Evolutionary conservation across 2,329 filamentous ascomycete species (phyloP), one percentile per base, ranked within the genome.

Genomic region (Aspergillus sp.): DNA sequence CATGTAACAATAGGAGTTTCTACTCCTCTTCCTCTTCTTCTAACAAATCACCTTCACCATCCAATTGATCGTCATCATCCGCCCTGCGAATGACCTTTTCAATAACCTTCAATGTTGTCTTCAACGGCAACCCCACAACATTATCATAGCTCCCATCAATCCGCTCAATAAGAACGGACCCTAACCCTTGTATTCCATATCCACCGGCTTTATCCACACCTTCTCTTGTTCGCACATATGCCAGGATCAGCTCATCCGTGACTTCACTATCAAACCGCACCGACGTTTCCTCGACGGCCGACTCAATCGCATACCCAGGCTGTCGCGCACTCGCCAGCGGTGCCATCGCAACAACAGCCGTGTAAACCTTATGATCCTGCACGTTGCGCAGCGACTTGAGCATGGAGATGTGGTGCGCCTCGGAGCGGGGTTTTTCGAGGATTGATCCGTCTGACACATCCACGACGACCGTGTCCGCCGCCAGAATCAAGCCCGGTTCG

Each of bases 191-290:
- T 42, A 98, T 80, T 1, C 89, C 93, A 67, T 98, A 98, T 0
- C 93, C 93, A 2, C 93, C 93, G 0, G 93, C 93, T 74, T 97
- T 98, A 67, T 97, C 93, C 8, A 82, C 90, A 2, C 93, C 93
- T 73, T 98, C 93, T 43, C 91, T 77, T 19, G 91, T 96, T 46
- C 62, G 60, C 40, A 78, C 75, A 64, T 78, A 78, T 42, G 79
- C 79, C 55, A 88, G 73, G 46, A 97, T 83, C 53, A 95, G 78
- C 47, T 95, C 90, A 69, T 98, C 91, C 10, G 82, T 81, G 5
- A 84, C 74, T 35, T 78, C 79, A 46, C 75, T 68, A 61, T 90
- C 88, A 68, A 98, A 98, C 61, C 79, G 81, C n/a, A 98, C 93
- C 48, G 76, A 79, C 36, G 91, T 97, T 75, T 95, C 90, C 71